Base-by-base conservation (phyloP, 2,329 filamentous ascomycete species). In the Fusarium verticillioides region DNA sequence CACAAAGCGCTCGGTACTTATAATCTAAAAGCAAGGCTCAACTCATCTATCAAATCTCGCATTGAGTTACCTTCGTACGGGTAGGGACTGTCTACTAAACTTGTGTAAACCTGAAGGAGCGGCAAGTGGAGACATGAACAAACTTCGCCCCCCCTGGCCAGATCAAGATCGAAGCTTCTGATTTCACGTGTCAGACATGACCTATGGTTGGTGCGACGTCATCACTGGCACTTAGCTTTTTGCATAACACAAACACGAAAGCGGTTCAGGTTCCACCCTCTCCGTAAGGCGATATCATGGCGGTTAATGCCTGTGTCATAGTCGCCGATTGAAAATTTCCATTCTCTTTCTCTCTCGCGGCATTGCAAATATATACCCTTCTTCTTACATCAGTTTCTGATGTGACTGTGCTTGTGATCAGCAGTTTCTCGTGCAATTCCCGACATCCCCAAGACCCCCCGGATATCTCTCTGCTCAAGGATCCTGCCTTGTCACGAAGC, bases 151-250 rank as follows among this genome's bases (percentile, higher is more conserved):
- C 42, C 53, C 56, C 52, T 61, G 32, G 32, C 57, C 61, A 60
- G 62, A 70, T 70, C 44, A 66, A 56, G 50, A 69, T 74, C 43
- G 66, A 74, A 69, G 66, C 66, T 71, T 66, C 58, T 70, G 69
- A 77, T 65, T 78, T 78, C 77, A 78, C 77, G 74, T 78, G 77
- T 71, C 75, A 70, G 40, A 42, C 16, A 19, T 36, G 34, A 56
- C 26, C 23, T 36, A n/a, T 28, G 30, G 43, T 42, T n/a, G 40
- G 47, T 44, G 69, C 63, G 57, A 75, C 72, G 72, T 74, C 72
- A 74, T 75, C 43, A 54, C 23, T 60, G 23, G 49, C 40, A 65
- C 44, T 59, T 67, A 37, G 46, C 46, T 47, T 61, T 58, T 64
- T 30, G 46, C 63, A 61, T 46, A 70, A 59, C 28, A 67, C 52